Conservation (phyloP, 306 rosid species). For the Cicer bijugum region DNA sequence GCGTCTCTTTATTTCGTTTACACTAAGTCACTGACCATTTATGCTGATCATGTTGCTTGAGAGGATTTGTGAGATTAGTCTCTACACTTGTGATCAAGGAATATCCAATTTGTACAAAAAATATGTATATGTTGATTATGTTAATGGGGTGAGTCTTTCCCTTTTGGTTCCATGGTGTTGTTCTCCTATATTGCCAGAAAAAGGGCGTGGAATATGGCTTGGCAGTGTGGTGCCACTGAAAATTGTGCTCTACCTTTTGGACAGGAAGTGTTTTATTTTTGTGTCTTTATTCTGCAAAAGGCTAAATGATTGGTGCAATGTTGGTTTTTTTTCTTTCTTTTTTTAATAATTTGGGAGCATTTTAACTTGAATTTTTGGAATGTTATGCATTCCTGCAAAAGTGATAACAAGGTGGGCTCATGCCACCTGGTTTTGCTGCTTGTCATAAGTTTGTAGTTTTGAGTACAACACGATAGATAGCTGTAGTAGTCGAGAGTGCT, state of each 20-base stretch:
- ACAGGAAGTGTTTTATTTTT: constrained; percentile 48
- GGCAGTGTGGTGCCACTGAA: constrained; percentile 40
- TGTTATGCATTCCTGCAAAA: constrained; percentile 53
- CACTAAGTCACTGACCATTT: neutral
- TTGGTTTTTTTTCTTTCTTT: constrained; percentile 23
- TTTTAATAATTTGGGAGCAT: constrained; percentile 43
- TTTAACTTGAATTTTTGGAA: constrained; percentile 56
- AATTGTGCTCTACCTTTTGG: constrained; percentile 53
- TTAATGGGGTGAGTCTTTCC: constrained; percentile 19
- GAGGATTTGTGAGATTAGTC: neutral
- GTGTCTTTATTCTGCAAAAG: constrained; percentile 52
- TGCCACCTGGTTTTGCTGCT: constrained; percentile 62
- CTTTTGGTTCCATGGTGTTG: constrained; percentile 19
- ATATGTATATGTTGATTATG: neutral
- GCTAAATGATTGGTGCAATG: constrained; percentile 50
- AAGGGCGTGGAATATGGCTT: constrained; percentile 38
- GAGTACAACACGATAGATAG: constrained; percentile 47
- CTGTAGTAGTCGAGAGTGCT: constrained; percentile 45
- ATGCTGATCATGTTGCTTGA: neutral
- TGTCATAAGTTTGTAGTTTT: constrained; percentile 54
- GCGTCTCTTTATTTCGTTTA: neutral
- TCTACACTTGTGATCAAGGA: neutral
- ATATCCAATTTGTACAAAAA: neutral
- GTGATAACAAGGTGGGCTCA: constrained; percentile 59
- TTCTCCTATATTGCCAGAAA: constrained; percentile 44